Evolutionary conservation across 345 rosid genomes (phyloP), one percentile per base, ranked within the genome.

Genomic region (Pistacia integerrima): DNA sequence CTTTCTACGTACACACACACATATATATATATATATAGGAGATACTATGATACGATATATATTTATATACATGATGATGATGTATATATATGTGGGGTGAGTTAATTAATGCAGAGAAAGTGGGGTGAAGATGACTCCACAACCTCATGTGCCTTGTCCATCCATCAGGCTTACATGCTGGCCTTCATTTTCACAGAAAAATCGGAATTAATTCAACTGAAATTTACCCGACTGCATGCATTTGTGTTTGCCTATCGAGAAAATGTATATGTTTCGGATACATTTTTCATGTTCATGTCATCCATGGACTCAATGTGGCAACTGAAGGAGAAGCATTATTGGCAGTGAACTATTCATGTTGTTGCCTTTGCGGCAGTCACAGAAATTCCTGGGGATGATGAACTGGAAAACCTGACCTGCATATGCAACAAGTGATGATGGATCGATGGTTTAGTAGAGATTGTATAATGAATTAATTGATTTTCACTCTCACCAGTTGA

Each of bases 81-180:
- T 3, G 9, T 14, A 30, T 36, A 30, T 6, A 1, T 41, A 14
- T 14, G 46, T 0, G 8, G 54, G 12, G 5, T 28, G 55, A 66
- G 70, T 44, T 66, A 16, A 25, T 62, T 55, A 77, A 51, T 81
- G 78, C 69, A 20, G 38, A 71, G 17, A 41, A n/a, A 76, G 62
- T 63, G 76, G 61, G 59, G 52, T 11, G 64, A 61, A 35, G 72
- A 61, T 55, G 70, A 78, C 49, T 33, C 80, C 76, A 70, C 69
- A 64, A 44, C 51, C 14, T 74, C 85, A 83, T 55, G 83, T 77
- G 85, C 59, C 61, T 38, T 74, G 80, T 73, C 73, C 69, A 11
- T 8, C 9, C 17, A 17, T n/a, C 41, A 36, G 69, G 68, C 67
- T 73, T 64, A 72, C 70, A 20, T 55, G 52, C 73, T 18, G 13